Evolutionary conservation across 2,329 filamentous ascomycete species (phyloP).

Genomic region (Colletotrichum scovillei): DNA sequence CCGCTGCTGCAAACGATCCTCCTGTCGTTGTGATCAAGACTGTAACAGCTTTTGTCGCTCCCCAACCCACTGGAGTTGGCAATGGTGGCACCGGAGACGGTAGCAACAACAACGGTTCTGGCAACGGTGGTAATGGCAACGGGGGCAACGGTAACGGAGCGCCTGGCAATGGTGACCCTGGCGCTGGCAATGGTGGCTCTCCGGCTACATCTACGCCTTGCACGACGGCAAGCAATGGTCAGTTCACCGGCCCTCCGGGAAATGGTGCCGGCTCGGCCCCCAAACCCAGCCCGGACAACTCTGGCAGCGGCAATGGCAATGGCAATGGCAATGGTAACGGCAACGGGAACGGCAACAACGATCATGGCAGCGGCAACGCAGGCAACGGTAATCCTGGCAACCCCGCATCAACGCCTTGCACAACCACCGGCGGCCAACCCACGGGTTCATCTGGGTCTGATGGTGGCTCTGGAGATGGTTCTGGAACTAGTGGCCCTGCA

Average conservation of each 20-base stretch:
- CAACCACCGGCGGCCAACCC: background rate
- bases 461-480: background rate
- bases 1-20: background rate
- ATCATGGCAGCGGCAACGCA: background rate
- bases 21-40: constrained; percentile 12
- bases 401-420: constrained; percentile 7
- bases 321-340: no score
- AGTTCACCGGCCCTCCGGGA: background rate
- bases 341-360: background rate
- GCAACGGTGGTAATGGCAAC: background rate
- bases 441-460: background rate
- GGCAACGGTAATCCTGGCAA: background rate
- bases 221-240: background rate
- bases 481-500: background rate
- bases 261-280: background rate
- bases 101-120: background rate
- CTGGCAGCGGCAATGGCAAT: background rate
- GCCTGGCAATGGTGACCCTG: background rate
- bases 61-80: background rate
- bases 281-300: background rate
- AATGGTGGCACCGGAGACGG: background rate
- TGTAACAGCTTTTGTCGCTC: constrained; percentile 18
- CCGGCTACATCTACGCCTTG: constrained; percentile 6
- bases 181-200: background rate
- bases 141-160: background rate